These are phyloP conservation scores for Diplosphaera chodatii DNA, from an alignment of 139 green algal species.

Conservation along the genomic window DNA sequence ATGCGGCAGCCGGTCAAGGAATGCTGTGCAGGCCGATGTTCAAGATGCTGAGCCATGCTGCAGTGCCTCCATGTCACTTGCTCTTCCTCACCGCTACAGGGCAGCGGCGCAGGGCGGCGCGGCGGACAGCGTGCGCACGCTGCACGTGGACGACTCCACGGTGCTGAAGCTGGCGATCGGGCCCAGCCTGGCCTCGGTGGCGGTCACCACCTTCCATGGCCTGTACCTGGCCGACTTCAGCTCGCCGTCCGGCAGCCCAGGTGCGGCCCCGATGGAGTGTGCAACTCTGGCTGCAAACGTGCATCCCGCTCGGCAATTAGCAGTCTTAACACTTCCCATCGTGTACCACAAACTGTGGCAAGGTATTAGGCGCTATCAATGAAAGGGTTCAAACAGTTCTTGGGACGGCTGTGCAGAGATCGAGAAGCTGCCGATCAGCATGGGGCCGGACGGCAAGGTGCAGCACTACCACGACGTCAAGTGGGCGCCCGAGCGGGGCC, in stretches of 20 bases:
- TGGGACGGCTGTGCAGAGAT: not conserved
- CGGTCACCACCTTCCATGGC: not conserved
- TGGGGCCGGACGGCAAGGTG: not conserved
- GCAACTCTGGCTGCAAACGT: not conserved
- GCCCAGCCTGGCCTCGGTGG: not conserved
- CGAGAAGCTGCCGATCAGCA: not conserved
- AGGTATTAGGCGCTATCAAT: too few relatives aligned
- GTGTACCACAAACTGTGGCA: too few relatives aligned
- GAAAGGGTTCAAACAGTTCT: not conserved
- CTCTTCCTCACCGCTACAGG: not conserved
- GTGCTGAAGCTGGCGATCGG: not conserved
- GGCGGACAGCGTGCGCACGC: not conserved
- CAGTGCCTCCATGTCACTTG: not conserved
- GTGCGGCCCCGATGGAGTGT: not conserved
- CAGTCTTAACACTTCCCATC: too few relatives aligned
- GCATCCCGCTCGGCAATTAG: too few relatives aligned
- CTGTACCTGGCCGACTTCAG: not conserved
- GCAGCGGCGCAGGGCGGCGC: not conserved
- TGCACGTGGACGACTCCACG: not conserved
- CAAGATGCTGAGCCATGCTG: too few relatives aligned
- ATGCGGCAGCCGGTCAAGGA: too few relatives aligned
- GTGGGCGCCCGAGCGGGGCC: not conserved
- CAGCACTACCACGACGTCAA: slow-evolving; percentile 1
- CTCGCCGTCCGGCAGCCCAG: not conserved
- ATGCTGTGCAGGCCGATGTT: too few relatives aligned